These are phyloP conservation scores for Mollisiaceae sp. DNA, from an alignment of 2,329 filamentous ascomycete genomes.

Conservation along the genomic window DNA sequence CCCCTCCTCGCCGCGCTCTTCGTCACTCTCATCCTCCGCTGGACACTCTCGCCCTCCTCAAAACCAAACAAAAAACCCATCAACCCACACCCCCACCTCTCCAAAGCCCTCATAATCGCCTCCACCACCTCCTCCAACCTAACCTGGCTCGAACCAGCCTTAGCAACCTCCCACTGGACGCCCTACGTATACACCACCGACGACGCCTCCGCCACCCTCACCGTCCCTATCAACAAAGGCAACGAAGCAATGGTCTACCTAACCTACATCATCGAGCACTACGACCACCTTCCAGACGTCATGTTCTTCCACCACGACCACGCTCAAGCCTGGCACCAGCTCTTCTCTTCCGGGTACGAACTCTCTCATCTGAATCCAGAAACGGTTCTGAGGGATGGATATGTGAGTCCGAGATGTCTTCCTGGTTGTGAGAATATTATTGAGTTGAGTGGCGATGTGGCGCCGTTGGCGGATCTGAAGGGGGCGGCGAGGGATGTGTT, in stretches of 20 bases:
- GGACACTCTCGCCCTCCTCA: neutral
- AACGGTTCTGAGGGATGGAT: slow-evolving; percentile 11
- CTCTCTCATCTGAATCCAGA: slow-evolving; percentile 43
- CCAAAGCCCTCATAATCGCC: slow-evolving; percentile 52
- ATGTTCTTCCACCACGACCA: slow-evolving; percentile 67
- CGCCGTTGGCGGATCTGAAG: neutral
- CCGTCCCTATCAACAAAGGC: slow-evolving; percentile 56
- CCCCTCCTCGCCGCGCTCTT: slow-evolving; percentile 18
- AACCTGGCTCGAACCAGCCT: slow-evolving; percentile 33
- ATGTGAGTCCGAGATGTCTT: neutral
- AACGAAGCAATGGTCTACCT: slow-evolving; percentile 60
- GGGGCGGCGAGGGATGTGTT: neutral
- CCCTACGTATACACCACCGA: slow-evolving; percentile 21
- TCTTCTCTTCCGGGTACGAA: slow-evolving; percentile 45
- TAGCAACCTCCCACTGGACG: slow-evolving; percentile 36
- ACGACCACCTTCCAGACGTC: slow-evolving; percentile 62
- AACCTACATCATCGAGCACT: slow-evolving; percentile 59
- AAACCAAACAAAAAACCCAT: slow-evolving; percentile 1
- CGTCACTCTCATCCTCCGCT: slow-evolving; percentile 16
- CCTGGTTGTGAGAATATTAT: neutral
- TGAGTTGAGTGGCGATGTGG: neutral
- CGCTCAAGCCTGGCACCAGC: slow-evolving; percentile 48
- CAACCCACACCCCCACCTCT: slow-evolving; percentile 19
- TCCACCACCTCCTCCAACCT: slow-evolving; percentile 50
- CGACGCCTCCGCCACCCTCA: slow-evolving; percentile 47